Evolutionary conservation across 2,329 filamentous ascomycete genomes (phyloP).

Genomic region (Tolypocladium album): DNA sequence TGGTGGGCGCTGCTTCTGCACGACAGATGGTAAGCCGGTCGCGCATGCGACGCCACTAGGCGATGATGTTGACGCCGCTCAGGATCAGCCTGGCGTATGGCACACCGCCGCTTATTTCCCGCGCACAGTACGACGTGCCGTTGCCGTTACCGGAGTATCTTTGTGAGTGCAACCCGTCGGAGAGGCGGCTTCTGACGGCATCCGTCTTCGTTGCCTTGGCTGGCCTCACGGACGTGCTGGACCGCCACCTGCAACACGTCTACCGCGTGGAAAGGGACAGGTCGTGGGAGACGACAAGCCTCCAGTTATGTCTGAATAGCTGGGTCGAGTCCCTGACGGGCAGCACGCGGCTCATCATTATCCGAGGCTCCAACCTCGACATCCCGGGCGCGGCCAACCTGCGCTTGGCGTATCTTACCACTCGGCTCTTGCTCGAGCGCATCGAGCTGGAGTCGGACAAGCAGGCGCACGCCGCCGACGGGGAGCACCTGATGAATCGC

Average conservation of each 20-base stretch:
- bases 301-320: slow-evolving; percentile 26
- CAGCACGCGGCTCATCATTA: slow-evolving; percentile 26
- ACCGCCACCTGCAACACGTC: slow-evolving; percentile 19
- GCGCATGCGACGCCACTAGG: neutral
- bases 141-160: slow-evolving; percentile 26
- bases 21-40: slow-evolving; percentile 38
- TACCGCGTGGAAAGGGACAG: slow-evolving; percentile 22
- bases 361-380: slow-evolving; percentile 28
- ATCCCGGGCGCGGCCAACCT: slow-evolving; percentile 38
- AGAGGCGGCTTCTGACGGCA: slow-evolving; percentile 14
- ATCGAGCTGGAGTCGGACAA: slow-evolving; percentile 33
- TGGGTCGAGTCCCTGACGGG: slow-evolving; percentile 33
- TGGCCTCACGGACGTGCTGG: slow-evolving; percentile 29
- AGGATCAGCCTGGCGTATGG: slow-evolving; percentile 43
- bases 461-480: slow-evolving; percentile 9
- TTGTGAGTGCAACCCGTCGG: slow-evolving; percentile 9
- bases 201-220: slow-evolving; percentile 33
- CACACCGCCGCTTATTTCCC: slow-evolving; percentile 36
- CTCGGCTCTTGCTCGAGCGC: slow-evolving; percentile 33
- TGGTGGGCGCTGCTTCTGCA: slow-evolving; percentile 47
- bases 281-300: slow-evolving; percentile 12
- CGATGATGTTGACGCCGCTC: neutral
- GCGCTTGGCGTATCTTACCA: slow-evolving; percentile 37
- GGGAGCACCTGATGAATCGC: slow-evolving; percentile 14
- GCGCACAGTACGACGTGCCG: slow-evolving; percentile 36